phyloP scores from a whole-genome alignment of 768 basidiomycete genomes.

The Calocybe indica region DNA sequence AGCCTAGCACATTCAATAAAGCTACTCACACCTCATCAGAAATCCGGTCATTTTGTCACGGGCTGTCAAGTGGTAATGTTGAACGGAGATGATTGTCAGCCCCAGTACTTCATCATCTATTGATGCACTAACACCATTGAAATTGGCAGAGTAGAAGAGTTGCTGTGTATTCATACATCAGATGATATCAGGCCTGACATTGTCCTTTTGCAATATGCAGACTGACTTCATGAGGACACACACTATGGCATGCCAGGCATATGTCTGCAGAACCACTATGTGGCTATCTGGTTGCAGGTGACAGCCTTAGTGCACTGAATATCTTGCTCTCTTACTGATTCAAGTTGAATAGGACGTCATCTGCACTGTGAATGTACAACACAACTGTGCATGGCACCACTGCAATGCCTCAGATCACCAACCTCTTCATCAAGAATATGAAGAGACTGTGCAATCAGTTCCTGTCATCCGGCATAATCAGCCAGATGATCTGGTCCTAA shows the following conservation, averaged over 20 bases:
- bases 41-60: background rate
- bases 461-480: conserved; percentile 2
- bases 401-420: conserved; percentile 9
- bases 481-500: conserved; percentile 12
- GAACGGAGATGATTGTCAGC: background rate
- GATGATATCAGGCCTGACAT: background rate
- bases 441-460: background rate
- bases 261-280: background rate
- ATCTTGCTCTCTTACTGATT: background rate
- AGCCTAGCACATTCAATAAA: background rate
- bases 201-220: background rate
- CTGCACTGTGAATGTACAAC: conserved; percentile 20
- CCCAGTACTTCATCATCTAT: background rate
- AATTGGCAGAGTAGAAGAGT: background rate
- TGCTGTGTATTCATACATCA: background rate
- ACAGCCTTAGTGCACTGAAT: too few species aligned
- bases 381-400: conserved; percentile 13
- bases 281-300: too few species aligned
- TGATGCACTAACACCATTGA: background rate
- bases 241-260: background rate
- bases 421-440: conserved; percentile 13
- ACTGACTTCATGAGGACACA: background rate
- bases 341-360: conserved; percentile 12
- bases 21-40: background rate
- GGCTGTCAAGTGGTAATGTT: background rate